These are phyloP conservation scores for Chenopodium quinoa DNA, from an alignment of 148 eudicot species.

Conservation along the genomic window DNA sequence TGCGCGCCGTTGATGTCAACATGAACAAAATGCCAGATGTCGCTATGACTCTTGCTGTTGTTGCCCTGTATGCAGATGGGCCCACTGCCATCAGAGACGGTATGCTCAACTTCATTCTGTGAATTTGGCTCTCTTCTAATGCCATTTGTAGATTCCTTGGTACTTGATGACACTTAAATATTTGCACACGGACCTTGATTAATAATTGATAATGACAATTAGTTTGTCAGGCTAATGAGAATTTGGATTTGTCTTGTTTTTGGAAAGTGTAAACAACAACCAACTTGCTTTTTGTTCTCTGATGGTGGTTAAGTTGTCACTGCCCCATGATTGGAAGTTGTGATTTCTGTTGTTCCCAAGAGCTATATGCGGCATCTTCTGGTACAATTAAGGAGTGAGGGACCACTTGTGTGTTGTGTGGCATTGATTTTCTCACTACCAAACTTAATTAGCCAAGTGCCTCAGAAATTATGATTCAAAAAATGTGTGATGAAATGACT, in stretches of 20 bases:
- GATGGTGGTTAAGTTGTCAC: background rate
- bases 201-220: background rate
- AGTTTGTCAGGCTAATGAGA: slow-evolving; percentile 5
- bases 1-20: slow-evolving; percentile 83
- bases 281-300: background rate
- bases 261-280: slow-evolving; percentile 8
- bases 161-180: background rate
- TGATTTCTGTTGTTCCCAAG: slow-evolving; percentile 1
- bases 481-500: background rate
- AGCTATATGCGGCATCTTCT: slow-evolving; percentile 6
- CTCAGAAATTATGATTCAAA: background rate
- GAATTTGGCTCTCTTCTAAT: background rate
- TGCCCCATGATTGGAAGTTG: background rate
- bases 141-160: slow-evolving; percentile 2
- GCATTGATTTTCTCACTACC: slow-evolving; percentile 15
- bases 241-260: background rate
- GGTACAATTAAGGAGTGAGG: background rate
- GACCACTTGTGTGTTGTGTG: slow-evolving; percentile 7
- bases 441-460: background rate
- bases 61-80: slow-evolving; percentile 90
- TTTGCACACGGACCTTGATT: background rate
- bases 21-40: slow-evolving; percentile 99
- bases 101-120: slow-evolving; percentile 33
- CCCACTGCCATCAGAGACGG: slow-evolving; percentile 99
- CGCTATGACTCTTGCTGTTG: slow-evolving; percentile 98